These are phyloP conservation scores for Penicillium turbatum DNA, from an alignment of 495 filamentous ascomycete genomes.

Conservation along the genomic window DNA sequence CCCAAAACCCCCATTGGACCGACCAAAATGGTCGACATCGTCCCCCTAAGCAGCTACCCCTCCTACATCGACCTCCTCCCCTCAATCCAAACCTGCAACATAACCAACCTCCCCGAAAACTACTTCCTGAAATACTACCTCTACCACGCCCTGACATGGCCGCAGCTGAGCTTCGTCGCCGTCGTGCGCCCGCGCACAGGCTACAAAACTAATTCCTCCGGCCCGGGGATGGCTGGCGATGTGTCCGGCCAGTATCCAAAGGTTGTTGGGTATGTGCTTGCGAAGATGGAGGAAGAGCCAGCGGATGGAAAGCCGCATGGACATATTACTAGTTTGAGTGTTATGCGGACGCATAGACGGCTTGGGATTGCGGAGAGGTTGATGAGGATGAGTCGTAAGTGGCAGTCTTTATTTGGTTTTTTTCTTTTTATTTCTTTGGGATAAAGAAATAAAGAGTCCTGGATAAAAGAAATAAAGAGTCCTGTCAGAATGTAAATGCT, in stretches of 20 bases:
- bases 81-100: conserved; percentile 97
- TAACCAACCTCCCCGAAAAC: conserved; percentile 98
- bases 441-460: no score
- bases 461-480: no score
- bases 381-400: conserved; percentile 93
- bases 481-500: no score
- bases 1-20: background rate
- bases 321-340: conserved; percentile 90
- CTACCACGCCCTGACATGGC: conserved; percentile 98
- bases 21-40: conserved; percentile 49
- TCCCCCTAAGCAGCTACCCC: conserved; percentile 47
- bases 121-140: conserved; percentile 99
- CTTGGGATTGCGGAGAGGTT: conserved; percentile 93
- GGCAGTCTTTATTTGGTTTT: conserved; percentile 11
- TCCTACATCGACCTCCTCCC: conserved; percentile 62
- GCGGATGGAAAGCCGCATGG: conserved; percentile 86
- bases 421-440: background rate
- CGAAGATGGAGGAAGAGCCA: conserved; percentile 99
- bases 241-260: conserved; percentile 78
- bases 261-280: conserved; percentile 97
- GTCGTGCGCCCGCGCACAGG: conserved; percentile 77
- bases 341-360: conserved; percentile 92
- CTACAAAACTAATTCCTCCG: conserved; percentile 30
- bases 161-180: conserved; percentile 92
- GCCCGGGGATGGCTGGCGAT: conserved; percentile 25